Evolutionary conservation across 768 basidiomycete species (phyloP).

Genomic region (Mycena sanguinolenta): DNA sequence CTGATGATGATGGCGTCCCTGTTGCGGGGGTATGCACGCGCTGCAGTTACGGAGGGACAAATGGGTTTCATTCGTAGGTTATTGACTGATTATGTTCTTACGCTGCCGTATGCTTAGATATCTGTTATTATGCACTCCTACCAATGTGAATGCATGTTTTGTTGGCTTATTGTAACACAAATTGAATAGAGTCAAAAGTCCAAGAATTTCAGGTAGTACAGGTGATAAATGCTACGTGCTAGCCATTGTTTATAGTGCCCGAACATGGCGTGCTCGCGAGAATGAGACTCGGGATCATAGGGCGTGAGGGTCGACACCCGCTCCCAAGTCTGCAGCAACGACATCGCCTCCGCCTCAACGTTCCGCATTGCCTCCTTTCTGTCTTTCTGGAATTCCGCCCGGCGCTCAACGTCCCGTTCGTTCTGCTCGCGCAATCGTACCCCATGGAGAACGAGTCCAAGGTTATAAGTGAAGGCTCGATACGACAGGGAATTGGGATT

Average conservation of each 20-base stretch:
- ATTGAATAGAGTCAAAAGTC: no score
- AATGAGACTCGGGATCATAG: background rate
- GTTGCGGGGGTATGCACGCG: background rate
- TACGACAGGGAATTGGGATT: no score
- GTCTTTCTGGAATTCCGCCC: background rate
- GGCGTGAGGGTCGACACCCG: background rate
- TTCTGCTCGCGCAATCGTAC: no score
- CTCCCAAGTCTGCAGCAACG: background rate
- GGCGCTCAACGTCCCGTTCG: background rate
- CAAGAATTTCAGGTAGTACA: constrained; percentile 14
- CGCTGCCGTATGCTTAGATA: no score
- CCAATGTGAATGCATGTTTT: no score
- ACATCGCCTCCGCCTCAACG: background rate
- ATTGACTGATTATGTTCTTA: no score
- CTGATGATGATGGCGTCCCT: background rate
- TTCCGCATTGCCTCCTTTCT: background rate
- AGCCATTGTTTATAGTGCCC: background rate
- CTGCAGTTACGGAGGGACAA: no score
- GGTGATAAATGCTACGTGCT: background rate
- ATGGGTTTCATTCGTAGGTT: no score
- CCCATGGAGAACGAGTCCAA: no score
- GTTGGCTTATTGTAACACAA: no score
- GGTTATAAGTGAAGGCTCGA: no score
- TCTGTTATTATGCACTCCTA: background rate
- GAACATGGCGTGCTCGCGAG: constrained; percentile 4